Evolutionary conservation across 306 rosid genomes (phyloP).

Genomic region (Ochetophila trinervis): DNA sequence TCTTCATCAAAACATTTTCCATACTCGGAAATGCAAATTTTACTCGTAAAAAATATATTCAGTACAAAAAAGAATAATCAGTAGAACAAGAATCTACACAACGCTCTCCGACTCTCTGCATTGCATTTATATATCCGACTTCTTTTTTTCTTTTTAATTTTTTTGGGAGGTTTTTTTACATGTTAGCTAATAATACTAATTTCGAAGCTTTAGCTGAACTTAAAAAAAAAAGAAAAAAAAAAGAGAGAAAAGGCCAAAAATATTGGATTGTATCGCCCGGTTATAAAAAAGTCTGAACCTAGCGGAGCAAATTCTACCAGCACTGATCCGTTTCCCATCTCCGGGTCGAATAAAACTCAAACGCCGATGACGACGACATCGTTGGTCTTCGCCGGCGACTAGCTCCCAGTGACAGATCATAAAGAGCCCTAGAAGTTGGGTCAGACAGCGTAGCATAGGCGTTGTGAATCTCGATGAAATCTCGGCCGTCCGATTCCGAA

Average conservation of each 20-base stretch:
- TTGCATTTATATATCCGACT: too few relatives aligned
- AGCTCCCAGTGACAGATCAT: slow-evolving; percentile 52
- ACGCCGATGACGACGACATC: slow-evolving; percentile 4
- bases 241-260: neutral
- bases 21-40: too few relatives aligned
- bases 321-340: slow-evolving; percentile 98
- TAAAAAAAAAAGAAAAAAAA: neutral
- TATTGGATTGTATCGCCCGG: neutral
- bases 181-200: neutral
- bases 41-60: too few relatives aligned
- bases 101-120: neutral
- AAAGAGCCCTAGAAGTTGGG: slow-evolving; percentile 65
- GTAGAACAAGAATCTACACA: slow-evolving; percentile 15
- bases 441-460: slow-evolving; percentile 84
- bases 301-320: slow-evolving; percentile 47
- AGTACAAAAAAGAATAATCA: neutral
- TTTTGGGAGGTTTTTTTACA: neutral
- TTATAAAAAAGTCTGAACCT: neutral
- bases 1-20: too few relatives aligned
- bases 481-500: slow-evolving; percentile 34
- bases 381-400: slow-evolving; percentile 13
- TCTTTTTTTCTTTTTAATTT: too few relatives aligned
- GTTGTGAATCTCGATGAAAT: slow-evolving; percentile 69
- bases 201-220: neutral
- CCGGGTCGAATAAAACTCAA: slow-evolving; percentile 48